phyloP scores from a whole-genome alignment of 176 grass and related monocot species.

The Metroxylon sagu region DNA sequence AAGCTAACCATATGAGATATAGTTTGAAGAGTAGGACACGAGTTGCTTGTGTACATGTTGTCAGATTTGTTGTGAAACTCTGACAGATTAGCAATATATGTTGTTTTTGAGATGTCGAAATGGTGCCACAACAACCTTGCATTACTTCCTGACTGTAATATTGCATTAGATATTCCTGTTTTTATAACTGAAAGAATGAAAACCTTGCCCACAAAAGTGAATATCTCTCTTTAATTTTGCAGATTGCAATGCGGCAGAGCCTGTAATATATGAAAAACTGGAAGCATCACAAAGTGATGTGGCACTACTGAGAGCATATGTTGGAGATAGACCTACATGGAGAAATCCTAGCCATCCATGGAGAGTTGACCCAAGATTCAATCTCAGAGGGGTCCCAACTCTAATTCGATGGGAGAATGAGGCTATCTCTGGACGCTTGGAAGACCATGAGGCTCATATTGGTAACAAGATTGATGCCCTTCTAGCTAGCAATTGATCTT shows the following conservation, averaged over 20 bases:
- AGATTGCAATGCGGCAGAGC: conserved; percentile 97
- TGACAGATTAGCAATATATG: too few relatives aligned
- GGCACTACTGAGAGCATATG: conserved; percentile 68
- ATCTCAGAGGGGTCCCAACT: conserved; percentile 62
- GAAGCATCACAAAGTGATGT: conserved; percentile 33
- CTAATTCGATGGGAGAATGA: conserved; percentile 79
- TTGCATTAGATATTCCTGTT: too few relatives aligned
- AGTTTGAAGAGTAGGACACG: too few relatives aligned
- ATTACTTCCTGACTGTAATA: too few relatives aligned
- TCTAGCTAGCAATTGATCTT: conserved; percentile 22
- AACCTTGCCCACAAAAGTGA: too few relatives aligned
- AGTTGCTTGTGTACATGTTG: too few relatives aligned
- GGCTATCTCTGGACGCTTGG: conserved; percentile 36
- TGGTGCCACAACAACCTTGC: too few relatives aligned
- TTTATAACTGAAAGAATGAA: too few relatives aligned
- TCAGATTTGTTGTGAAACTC: too few relatives aligned
- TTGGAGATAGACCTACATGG: conserved; percentile 78
- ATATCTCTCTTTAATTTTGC: not conserved
- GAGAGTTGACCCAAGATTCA: conserved; percentile 70
- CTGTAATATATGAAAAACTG: conserved; percentile 65
- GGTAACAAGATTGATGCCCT: conserved; percentile 52
- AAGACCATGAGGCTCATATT: conserved; percentile 61
- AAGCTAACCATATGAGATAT: too few relatives aligned
- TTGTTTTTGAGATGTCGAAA: too few relatives aligned
- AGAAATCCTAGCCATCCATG: conserved; percentile 56